Evolutionary conservation across 1,284 basidiomycete species (phyloP).

Genomic region (Takashimella tepidaria): DNA sequence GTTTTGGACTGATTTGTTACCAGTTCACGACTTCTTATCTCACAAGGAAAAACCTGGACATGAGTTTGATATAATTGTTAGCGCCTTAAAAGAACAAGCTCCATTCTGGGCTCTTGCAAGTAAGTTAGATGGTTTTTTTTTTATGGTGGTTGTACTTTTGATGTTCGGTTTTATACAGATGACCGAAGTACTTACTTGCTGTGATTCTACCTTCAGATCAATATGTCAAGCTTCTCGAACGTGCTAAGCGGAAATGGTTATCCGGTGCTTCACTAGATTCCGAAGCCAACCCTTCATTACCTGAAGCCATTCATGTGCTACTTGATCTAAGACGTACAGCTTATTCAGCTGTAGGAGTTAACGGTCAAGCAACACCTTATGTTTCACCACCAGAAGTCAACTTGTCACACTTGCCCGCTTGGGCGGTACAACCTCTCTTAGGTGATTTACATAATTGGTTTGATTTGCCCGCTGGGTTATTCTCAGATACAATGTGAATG

Average conservation of each 20-base stretch:
- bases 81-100: conserved; percentile 33
- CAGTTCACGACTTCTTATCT: conserved; percentile 39
- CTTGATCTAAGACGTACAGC: conserved; percentile 47
- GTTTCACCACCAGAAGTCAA: conserved; percentile 34
- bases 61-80: conserved; percentile 39
- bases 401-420: conserved; percentile 37
- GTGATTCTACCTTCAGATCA: conserved; percentile 27
- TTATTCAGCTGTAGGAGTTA: conserved; percentile 38
- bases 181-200: too few species aligned
- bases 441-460: conserved; percentile 47
- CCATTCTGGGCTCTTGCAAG: conserved; percentile 43
- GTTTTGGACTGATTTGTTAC: background rate
- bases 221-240: conserved; percentile 44
- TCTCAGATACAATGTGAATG: conserved; percentile 9
- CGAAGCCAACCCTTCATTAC: conserved; percentile 29
- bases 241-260: conserved; percentile 44
- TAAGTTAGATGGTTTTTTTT: conserved; percentile 16
- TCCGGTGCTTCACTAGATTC: conserved; percentile 16
- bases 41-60: conserved; percentile 31
- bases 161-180: too few species aligned
- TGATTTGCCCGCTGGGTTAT: conserved; percentile 39
- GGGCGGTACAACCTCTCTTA: conserved; percentile 42
- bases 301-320: conserved; percentile 46
- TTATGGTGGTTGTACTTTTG: too few species aligned
- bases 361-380: conserved; percentile 28